phyloP scores from a whole-genome alignment of 2,329 filamentous ascomycete genomes.

The Capronia epimyces region DNA sequence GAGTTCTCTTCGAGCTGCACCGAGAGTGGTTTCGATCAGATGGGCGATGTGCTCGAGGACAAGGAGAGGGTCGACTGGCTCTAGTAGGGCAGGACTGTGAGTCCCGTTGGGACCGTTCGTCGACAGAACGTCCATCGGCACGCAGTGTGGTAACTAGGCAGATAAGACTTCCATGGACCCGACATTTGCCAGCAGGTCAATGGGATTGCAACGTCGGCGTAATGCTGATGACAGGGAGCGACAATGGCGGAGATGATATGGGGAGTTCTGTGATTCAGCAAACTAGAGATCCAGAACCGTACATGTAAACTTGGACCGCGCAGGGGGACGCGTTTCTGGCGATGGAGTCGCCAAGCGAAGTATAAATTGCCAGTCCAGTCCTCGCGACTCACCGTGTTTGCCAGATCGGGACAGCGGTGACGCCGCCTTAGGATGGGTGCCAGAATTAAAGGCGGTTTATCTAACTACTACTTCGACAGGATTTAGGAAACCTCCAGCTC shows the following conservation, averaged over 20 bases:
- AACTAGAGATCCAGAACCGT: neutral
- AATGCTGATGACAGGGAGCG: constrained; percentile 21
- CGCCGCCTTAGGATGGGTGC: no score
- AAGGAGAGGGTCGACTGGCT: constrained; percentile 57
- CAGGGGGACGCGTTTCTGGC: constrained; percentile 1
- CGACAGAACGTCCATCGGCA: constrained; percentile 27
- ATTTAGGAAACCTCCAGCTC: no score
- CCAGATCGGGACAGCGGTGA: no score
- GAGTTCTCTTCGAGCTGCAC: constrained; percentile 71
- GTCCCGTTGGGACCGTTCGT: constrained; percentile 25
- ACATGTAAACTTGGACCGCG: constrained; percentile 3
- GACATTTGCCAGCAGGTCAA: constrained; percentile 19
- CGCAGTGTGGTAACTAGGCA: constrained; percentile 4
- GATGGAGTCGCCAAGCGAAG: neutral
- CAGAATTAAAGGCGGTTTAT: no score
- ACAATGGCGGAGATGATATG: neutral
- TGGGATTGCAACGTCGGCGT: constrained; percentile 20
- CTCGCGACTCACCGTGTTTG: no score
- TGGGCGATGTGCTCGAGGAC: constrained; percentile 67
- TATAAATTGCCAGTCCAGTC: neutral
- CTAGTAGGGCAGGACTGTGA: constrained; percentile 11
- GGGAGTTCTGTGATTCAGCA: neutral
- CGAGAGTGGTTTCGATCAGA: constrained; percentile 67
- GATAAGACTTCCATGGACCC: constrained; percentile 4
- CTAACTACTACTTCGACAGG: no score